phyloP scores from a whole-genome alignment of 2,329 filamentous ascomycete genomes.

The Orbilia quercus region DNA sequence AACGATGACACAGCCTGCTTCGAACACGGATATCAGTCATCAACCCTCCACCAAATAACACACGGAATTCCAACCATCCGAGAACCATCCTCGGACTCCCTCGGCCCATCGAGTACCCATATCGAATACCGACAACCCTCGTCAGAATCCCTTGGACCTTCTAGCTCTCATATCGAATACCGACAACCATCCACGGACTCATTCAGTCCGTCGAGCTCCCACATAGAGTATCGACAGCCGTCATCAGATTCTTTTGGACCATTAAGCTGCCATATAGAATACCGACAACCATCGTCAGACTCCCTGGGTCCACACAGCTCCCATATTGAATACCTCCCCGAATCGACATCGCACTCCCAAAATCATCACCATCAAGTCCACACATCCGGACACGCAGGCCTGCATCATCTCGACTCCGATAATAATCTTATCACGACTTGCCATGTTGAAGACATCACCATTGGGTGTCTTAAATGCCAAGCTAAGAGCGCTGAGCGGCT shows the following conservation, averaged over 20 bases:
- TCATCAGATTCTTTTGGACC: no score
- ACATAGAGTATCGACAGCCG: no score
- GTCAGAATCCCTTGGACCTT: no score
- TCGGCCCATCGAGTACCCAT: no score
- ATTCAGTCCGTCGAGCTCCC: no score
- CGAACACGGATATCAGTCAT: conserved; percentile 21
- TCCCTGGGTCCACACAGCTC: no score
- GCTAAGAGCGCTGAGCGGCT: conserved; percentile 43
- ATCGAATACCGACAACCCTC: no score
- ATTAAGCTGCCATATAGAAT: no score
- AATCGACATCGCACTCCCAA: neutral
- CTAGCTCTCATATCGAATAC: no score
- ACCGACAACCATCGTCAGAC: neutral
- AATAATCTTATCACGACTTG: conserved; percentile 44
- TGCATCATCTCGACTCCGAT: conserved; percentile 47
- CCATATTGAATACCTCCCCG: neutral
- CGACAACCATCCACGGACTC: neutral
- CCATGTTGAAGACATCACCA: conserved; percentile 45
- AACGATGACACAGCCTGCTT: conserved; percentile 32
- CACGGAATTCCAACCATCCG: conserved; percentile 4
- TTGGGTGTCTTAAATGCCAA: conserved; percentile 49
- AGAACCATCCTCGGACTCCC: conserved; percentile 4
- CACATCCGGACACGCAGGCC: neutral
- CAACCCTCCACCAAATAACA: neutral
- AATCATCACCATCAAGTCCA: conserved; percentile 2